These are phyloP conservation scores for Syzygium aromaticum DNA, from an alignment of 345 rosid genomes.

Conservation along the genomic window DNA sequence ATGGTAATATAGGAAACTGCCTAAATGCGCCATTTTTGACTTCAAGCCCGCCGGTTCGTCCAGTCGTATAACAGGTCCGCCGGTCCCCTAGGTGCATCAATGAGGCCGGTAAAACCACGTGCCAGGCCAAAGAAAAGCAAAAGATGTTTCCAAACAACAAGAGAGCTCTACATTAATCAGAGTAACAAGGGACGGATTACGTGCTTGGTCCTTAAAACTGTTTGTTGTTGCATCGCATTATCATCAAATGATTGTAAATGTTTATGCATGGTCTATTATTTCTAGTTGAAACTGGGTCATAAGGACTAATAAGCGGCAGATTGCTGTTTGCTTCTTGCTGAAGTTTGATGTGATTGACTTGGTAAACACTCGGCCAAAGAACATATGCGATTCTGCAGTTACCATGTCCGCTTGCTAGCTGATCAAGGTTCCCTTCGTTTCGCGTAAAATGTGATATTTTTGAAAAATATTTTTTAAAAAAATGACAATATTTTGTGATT, in stretches of 20 bases:
- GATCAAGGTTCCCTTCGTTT: neutral
- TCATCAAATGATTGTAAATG: neutral
- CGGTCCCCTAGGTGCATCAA: too few species aligned
- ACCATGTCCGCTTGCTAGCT: too few species aligned
- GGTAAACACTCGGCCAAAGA: neutral
- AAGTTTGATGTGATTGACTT: neutral
- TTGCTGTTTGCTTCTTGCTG: neutral
- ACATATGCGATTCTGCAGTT: neutral
- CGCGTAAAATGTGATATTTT: too few species aligned
- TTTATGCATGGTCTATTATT: neutral
- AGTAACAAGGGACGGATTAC: neutral
- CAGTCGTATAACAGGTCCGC: too few species aligned
- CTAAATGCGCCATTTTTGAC: too few species aligned
- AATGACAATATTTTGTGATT: too few species aligned
- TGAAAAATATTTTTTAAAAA: too few species aligned
- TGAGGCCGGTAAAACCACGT: neutral
- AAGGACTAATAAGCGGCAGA: neutral
- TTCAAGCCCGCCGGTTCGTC: too few species aligned
- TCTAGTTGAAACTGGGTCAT: neutral
- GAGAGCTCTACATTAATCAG: neutral
- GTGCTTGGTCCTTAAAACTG: neutral
- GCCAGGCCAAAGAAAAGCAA: neutral
- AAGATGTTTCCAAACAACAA: neutral
- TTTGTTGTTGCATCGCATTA: neutral
- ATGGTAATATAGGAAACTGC: too few species aligned